Evolutionary conservation across 176 grass and related monocot genomes (phyloP).

Genomic region (Miscanthus lutarioriparius): DNA sequence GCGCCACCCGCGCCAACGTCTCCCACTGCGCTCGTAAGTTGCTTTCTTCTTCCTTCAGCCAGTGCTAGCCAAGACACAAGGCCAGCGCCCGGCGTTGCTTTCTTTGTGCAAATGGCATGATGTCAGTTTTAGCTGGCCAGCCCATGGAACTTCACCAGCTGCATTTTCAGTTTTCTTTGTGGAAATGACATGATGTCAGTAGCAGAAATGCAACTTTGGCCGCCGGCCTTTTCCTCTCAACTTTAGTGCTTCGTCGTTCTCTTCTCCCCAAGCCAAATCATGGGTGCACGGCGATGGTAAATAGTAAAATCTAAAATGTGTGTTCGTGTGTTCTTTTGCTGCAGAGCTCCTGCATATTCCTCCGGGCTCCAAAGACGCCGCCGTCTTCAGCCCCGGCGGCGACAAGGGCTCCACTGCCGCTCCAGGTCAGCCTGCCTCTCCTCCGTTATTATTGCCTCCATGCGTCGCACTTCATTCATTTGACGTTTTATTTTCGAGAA

Average conservation of each 20-base stretch:
- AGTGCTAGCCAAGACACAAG: neutral
- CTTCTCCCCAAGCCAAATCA: too few species aligned
- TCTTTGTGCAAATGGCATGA: too few species aligned
- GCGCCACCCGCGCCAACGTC: constrained; percentile 66
- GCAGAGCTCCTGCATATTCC: constrained; percentile 83
- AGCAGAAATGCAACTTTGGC: neutral
- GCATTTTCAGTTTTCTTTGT: neutral
- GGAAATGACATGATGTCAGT: neutral
- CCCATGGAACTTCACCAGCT: neutral
- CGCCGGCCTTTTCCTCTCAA: neutral
- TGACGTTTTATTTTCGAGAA: neutral
- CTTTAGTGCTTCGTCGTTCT: too few species aligned
- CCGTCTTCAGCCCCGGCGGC: constrained; percentile 63
- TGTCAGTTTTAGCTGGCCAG: neutral
- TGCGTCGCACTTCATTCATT: neutral
- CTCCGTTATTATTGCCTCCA: neutral
- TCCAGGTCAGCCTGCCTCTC: constrained; percentile 47
- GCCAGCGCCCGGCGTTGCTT: too few species aligned
- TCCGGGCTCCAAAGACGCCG: constrained; percentile 79
- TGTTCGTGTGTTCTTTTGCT: neutral
- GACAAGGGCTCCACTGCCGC: constrained; percentile 34
- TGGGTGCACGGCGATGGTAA: neutral
- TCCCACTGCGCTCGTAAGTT: constrained; percentile 75
- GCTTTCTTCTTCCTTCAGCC: neutral
- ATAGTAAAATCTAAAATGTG: neutral